Evolutionary conservation across 768 basidiomycete species (phyloP).

Genomic region (Hysterangium stoloniferum): DNA sequence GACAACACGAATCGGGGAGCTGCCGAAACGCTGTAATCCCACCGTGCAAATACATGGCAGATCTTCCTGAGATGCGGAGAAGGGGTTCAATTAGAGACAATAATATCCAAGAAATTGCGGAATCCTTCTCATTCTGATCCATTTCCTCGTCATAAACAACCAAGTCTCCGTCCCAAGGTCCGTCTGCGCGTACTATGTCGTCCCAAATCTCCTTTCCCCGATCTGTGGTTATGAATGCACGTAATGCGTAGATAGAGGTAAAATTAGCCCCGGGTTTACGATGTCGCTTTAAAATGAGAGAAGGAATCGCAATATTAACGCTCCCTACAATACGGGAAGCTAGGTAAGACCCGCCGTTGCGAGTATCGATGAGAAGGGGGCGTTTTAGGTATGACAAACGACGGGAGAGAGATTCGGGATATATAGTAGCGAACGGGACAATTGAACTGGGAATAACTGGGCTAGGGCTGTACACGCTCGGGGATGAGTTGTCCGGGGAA

Average conservation of each 20-base stretch:
- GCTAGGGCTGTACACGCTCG: slow-evolving; percentile 1
- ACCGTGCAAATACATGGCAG: slow-evolving; percentile 62
- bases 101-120: slow-evolving; percentile 62
- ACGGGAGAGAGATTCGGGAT: slow-evolving; percentile 38
- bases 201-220: slow-evolving; percentile 69
- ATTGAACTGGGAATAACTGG: slow-evolving; percentile 7
- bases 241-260: slow-evolving; percentile 57
- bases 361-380: slow-evolving; percentile 78
- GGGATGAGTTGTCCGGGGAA: background rate
- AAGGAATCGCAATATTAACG: slow-evolving; percentile 83
- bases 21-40: slow-evolving; percentile 58
- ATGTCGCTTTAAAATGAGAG: slow-evolving; percentile 82
- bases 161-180: slow-evolving; percentile 68
- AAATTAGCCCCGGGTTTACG: slow-evolving; percentile 64
- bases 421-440: slow-evolving; percentile 25
- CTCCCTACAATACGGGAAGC: slow-evolving; percentile 58
- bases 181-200: slow-evolving; percentile 37
- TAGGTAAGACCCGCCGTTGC: slow-evolving; percentile 59
- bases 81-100: slow-evolving; percentile 56
- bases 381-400: slow-evolving; percentile 41
- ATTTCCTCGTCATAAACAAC: slow-evolving; percentile 76
- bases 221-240: slow-evolving; percentile 78
- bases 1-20: slow-evolving; percentile 45
- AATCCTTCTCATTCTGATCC: slow-evolving; percentile 54
- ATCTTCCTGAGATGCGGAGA: slow-evolving; percentile 36